Evolutionary conservation across 2,329 filamentous ascomycete species (phyloP).

Genomic region (Trichoderma citrinoviride): DNA sequence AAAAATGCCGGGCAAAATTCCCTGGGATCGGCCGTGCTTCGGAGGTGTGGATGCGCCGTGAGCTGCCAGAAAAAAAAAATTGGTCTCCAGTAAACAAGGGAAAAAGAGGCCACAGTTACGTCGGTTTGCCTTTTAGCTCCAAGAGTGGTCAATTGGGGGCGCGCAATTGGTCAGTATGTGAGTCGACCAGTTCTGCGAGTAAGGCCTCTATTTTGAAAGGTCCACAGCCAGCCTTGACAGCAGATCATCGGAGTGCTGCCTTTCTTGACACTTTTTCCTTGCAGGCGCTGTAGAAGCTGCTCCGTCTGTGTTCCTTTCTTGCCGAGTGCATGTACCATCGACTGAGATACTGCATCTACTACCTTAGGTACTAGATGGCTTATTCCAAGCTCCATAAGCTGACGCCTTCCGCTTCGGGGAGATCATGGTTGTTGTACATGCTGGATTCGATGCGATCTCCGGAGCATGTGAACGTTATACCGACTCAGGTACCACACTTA

Average conservation of each 20-base stretch:
- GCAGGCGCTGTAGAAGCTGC: no score
- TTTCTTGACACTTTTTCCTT: not conserved
- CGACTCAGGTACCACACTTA: no score
- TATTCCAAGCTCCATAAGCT: not conserved
- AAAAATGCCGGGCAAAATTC: slow-evolving; percentile 4
- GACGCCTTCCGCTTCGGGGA: slow-evolving; percentile 1
- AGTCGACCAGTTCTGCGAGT: not conserved
- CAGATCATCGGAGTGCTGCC: not conserved
- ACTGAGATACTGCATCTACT: not conserved
- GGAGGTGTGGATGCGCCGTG: slow-evolving; percentile 17
- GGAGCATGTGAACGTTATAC: no score
- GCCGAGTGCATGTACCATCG: no score
- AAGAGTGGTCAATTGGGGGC: slow-evolving; percentile 7
- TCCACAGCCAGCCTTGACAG: not conserved
- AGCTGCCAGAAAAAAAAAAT: not conserved
- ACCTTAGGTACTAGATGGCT: not conserved
- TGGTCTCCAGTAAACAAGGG: not conserved
- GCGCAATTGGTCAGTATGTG: not conserved
- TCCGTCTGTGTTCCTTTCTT: no score
- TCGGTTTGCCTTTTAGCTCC: slow-evolving; percentile 10
- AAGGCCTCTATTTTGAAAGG: not conserved
- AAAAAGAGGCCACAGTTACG: slow-evolving; percentile 9
- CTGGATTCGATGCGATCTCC: not conserved
- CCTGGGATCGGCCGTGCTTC: slow-evolving; percentile 17
- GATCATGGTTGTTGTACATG: not conserved